phyloP scores from a whole-genome alignment of 2,329 filamentous ascomycete genomes.

The Furcasterigmium furcatum region DNA sequence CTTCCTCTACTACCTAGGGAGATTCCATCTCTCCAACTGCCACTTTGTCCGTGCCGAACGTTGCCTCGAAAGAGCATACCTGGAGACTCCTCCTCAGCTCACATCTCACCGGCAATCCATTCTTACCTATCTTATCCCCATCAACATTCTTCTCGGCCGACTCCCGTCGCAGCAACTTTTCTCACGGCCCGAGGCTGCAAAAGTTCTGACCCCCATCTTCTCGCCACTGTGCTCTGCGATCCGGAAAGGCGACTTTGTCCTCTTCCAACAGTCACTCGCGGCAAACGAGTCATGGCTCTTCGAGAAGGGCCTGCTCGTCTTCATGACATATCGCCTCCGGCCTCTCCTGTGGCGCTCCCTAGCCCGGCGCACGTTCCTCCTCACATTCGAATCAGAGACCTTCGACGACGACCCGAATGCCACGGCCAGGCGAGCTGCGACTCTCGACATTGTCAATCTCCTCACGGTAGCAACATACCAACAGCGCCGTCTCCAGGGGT shows the following conservation, averaged over 20 bases:
- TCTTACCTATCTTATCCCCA: conserved; percentile 77
- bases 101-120: conserved; percentile 75
- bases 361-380: conserved; percentile 71
- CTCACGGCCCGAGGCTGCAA: conserved; percentile 64
- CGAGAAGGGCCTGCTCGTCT: conserved; percentile 70
- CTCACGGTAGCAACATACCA: conserved; percentile 61
- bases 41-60: conserved; percentile 76
- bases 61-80: conserved; percentile 76
- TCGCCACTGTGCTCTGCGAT: conserved; percentile 71
- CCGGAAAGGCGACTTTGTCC: conserved; percentile 67
- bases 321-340: conserved; percentile 73
- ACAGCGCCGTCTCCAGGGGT: conserved; percentile 62
- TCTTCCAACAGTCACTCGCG: conserved; percentile 68
- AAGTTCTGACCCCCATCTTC: conserved; percentile 63
- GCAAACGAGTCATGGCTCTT: conserved; percentile 70
- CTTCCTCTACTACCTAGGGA: conserved; percentile 90
- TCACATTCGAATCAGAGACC: conserved; percentile 64
- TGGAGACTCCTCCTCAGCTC: conserved; percentile 60
- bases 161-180: conserved; percentile 71
- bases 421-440: conserved; percentile 62
- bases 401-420: conserved; percentile 30
- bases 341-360: conserved; percentile 83
- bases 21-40: conserved; percentile 82
- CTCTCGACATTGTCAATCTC: conserved; percentile 69
- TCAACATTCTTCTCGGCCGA: conserved; percentile 80